These are phyloP conservation scores for Sicyos edulis DNA, from an alignment of 306 rosid genomes.

Conservation along the genomic window DNA sequence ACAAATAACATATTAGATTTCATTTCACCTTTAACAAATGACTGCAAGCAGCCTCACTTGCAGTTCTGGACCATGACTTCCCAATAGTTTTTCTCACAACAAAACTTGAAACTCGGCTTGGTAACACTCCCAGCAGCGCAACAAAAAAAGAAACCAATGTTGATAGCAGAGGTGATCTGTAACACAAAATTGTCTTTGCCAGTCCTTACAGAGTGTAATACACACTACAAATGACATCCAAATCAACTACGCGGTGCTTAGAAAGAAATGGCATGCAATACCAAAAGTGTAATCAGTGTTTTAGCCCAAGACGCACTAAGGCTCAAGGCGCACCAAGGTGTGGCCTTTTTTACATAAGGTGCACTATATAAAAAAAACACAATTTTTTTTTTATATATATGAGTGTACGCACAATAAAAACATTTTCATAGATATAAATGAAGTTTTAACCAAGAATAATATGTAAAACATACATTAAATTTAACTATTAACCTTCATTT, in stretches of 20 bases:
- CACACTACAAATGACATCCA: no score
- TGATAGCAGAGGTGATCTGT: constrained; percentile 52
- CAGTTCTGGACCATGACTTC: constrained; percentile 70
- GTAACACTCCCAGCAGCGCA: constrained; percentile 60
- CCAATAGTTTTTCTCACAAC: constrained; percentile 51
- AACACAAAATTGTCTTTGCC: constrained; percentile 27
- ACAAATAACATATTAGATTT: constrained; percentile 19
- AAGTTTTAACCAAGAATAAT: no score
- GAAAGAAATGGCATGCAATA: not conserved
- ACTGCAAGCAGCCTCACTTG: constrained; percentile 73
- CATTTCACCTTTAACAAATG: constrained; percentile 71
- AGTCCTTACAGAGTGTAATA: constrained; percentile 19
- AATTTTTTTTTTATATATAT: no score
- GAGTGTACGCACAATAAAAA: no score
- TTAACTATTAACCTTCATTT: no score
- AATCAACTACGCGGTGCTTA: not conserved
- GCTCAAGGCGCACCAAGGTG: no score
- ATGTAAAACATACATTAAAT: no score
- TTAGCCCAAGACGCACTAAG: no score
- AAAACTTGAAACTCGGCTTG: constrained; percentile 43
- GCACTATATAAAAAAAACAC: no score
- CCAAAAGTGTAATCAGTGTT: no score
- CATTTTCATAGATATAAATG: no score
- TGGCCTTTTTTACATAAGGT: no score
- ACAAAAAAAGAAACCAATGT: constrained; percentile 41